A percentile compares a stretch with the other conserved stretches of the same genome.
These are phyloP conservation scores for Urtica urens DNA, from an alignment of 306 rosid genomes.

Conservation along the genomic window DNA sequence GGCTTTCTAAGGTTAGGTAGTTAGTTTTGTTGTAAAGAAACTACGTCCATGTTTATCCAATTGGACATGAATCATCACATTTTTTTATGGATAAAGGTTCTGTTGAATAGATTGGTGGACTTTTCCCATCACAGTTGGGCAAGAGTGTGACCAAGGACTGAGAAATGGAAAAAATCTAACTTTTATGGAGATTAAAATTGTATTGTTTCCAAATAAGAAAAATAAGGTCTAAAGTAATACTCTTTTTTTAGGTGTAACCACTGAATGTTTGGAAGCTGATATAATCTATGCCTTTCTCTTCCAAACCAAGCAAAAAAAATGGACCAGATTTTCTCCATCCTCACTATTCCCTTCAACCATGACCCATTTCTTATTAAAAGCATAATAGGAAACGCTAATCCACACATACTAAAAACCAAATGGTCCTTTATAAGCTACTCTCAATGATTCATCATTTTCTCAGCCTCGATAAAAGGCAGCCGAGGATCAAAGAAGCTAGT, in stretches of 20 bases:
- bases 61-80: slow-evolving; percentile 2
- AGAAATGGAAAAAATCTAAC: not conserved
- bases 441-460: slow-evolving; percentile 34
- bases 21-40: not conserved
- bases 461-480: slow-evolving; percentile 21
- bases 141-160: slow-evolving; percentile 4
- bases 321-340: slow-evolving; percentile 16
- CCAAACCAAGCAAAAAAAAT: slow-evolving; percentile 45
- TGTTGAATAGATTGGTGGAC: slow-evolving; percentile 6
- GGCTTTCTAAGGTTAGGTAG: too few relatives aligned
- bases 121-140: slow-evolving; percentile 11
- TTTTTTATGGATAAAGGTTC: not conserved
- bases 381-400: slow-evolving; percentile 14
- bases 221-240: slow-evolving; percentile 59
- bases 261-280: slow-evolving; percentile 13
- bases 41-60: not conserved
- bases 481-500: slow-evolving; percentile 18
- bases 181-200: slow-evolving; percentile 7
- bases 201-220: slow-evolving; percentile 3
- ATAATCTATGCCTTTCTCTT: slow-evolving; percentile 28
- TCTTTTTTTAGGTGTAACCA: slow-evolving; percentile 70
- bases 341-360: slow-evolving; percentile 12
- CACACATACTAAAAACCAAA: slow-evolving; percentile 19
- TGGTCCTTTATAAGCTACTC: slow-evolving; percentile 37
- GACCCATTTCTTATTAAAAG: slow-evolving; percentile 25